These are phyloP conservation scores for Colletotrichum tanaceti DNA, from an alignment of 2,329 filamentous ascomycete genomes.

Conservation along the genomic window DNA sequence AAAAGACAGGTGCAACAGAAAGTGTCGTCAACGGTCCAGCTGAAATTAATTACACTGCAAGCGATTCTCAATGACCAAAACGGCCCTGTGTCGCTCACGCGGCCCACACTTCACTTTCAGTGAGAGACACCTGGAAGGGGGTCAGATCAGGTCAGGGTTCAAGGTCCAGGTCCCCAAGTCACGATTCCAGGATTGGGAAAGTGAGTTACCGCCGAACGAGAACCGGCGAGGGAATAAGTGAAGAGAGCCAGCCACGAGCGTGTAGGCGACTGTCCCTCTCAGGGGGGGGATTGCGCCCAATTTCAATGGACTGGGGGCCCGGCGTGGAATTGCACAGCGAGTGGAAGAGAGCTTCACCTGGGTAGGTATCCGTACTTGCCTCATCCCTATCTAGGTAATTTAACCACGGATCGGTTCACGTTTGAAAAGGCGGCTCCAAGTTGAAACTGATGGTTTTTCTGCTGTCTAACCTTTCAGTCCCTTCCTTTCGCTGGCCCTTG, in stretches of 20 bases:
- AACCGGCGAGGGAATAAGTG: constrained; percentile 4
- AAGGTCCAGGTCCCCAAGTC: constrained; percentile 26
- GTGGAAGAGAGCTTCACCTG: constrained; percentile 14
- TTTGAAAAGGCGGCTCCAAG: not conserved
- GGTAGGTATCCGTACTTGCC: too few species aligned
- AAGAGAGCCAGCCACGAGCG: constrained; percentile 10
- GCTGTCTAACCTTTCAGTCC: not conserved
- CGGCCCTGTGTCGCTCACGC: constrained; percentile 27
- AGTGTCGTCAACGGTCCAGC: constrained; percentile 34
- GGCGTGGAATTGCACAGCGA: constrained; percentile 28
- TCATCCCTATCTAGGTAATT: not conserved
- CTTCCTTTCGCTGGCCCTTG: not conserved
- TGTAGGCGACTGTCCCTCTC: constrained; percentile 9
- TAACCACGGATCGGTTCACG: not conserved
- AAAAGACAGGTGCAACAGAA: constrained; percentile 19
- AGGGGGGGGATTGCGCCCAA: constrained; percentile 24
- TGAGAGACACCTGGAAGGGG: constrained; percentile 22
- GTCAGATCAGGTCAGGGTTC: constrained; percentile 33
- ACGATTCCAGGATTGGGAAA: constrained; percentile 25
- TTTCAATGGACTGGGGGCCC: constrained; percentile 37
- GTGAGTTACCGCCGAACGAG: constrained; percentile 17
- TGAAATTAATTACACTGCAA: constrained; percentile 40
- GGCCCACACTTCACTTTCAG: constrained; percentile 32
- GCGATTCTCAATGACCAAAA: constrained; percentile 27
- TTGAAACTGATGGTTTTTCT: not conserved